Evolutionary conservation across 495 filamentous ascomycete species (phyloP).

Genomic region (Astrothelium subdiscretum): DNA sequence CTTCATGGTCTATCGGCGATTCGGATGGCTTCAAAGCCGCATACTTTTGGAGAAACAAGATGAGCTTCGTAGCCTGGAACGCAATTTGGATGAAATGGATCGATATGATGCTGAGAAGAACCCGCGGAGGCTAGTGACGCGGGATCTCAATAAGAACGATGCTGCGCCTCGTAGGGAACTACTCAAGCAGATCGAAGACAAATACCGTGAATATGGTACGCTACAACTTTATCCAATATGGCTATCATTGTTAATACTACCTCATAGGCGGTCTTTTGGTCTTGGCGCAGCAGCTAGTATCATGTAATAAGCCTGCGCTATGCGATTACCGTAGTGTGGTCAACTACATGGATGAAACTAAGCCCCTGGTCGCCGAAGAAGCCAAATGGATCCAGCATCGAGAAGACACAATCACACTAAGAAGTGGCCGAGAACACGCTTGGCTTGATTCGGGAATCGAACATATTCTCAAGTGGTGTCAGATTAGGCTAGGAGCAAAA

Average conservation of each 20-base stretch:
- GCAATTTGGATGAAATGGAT: slow-evolving; percentile 16
- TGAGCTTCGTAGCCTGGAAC: slow-evolving; percentile 17
- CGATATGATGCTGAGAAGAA: not conserved
- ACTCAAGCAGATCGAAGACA: not conserved
- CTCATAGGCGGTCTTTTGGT: slow-evolving; percentile 8
- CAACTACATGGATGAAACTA: slow-evolving; percentile 9
- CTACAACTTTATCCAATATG: not conserved
- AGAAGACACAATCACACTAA: slow-evolving; percentile 20
- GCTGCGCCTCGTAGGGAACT: not conserved
- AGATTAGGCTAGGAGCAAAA: not conserved
- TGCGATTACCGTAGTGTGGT: slow-evolving; percentile 15
- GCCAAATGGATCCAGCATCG: slow-evolving; percentile 10
- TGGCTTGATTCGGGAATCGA: slow-evolving; percentile 17
- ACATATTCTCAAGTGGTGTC: not conserved
- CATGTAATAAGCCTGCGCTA: slow-evolving; percentile 8
- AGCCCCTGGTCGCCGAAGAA: slow-evolving; percentile 15
- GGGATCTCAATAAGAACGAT: not conserved
- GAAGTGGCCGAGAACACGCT: slow-evolving; percentile 17
- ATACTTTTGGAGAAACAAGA: slow-evolving; percentile 23
- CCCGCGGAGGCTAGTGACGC: not conserved
- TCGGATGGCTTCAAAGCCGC: slow-evolving; percentile 23
- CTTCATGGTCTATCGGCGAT: slow-evolving; percentile 24
- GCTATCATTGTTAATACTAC: too few relatives aligned
- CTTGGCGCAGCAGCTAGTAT: slow-evolving; percentile 16
- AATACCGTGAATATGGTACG: not conserved